These are phyloP conservation scores for Debaryomyces coudertii DNA, from an alignment of 1,139 yeast species.

Conservation along the genomic window DNA sequence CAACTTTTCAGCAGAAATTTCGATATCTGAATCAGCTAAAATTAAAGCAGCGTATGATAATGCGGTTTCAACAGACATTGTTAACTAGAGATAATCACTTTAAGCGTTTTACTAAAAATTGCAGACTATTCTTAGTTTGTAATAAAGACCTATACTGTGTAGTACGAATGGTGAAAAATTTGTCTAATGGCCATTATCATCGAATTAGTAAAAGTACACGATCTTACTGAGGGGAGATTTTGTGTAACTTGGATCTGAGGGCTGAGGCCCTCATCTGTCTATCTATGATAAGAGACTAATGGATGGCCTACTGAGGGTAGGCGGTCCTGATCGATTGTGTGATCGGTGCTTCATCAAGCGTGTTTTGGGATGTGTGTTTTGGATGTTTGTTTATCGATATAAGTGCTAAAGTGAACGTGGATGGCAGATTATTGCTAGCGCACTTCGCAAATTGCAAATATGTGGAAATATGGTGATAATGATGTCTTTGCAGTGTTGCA, in stretches of 20 bases:
- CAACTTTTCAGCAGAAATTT: slow-evolving; percentile 92
- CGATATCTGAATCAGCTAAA: slow-evolving; percentile 96
- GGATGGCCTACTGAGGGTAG: too few relatives aligned
- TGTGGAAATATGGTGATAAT: too few relatives aligned
- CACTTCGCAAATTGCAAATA: too few relatives aligned
- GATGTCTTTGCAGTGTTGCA: too few relatives aligned
- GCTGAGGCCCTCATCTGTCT: slow-evolving; percentile 2
- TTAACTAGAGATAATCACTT: slow-evolving; percentile 50
- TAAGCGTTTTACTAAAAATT: slow-evolving; percentile 51
- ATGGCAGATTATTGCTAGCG: too few relatives aligned
- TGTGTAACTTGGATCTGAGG: slow-evolving; percentile 5
- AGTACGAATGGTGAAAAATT: slow-evolving; percentile 4
- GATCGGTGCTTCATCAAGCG: too few relatives aligned
- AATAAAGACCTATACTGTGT: neutral
- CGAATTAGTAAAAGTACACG: slow-evolving; percentile 11
- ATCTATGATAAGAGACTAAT: too few relatives aligned
- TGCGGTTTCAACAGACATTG: slow-evolving; percentile 63
- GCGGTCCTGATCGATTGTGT: neutral
- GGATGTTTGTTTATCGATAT: too few relatives aligned
- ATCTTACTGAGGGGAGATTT: neutral
- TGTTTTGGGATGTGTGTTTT: too few relatives aligned
- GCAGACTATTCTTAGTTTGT: slow-evolving; percentile 73
- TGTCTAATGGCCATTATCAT: slow-evolving; percentile 4
- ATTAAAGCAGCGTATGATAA: slow-evolving; percentile 93
- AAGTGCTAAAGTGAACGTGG: too few relatives aligned